These are phyloP conservation scores for Aurantiochytrium sp. DNA, from an alignment of 108 stramenopile genomes.

Conservation along the genomic window DNA sequence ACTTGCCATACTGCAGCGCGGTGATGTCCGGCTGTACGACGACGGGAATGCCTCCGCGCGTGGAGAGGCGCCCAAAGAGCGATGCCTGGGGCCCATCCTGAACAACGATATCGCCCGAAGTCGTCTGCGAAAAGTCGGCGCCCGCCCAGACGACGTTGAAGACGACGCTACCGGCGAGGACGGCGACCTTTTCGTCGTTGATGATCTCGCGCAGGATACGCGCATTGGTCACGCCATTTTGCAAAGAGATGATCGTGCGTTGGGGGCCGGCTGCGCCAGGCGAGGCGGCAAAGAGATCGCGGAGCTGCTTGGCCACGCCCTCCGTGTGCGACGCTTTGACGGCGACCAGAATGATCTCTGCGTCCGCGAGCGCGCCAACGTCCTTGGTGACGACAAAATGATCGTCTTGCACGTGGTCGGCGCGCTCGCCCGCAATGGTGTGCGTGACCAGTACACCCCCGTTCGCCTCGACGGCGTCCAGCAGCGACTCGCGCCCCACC, in stretches of 20 bases:
- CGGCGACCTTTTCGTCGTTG: background rate
- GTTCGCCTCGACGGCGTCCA: background rate
- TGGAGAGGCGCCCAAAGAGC: background rate
- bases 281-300: background rate
- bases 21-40: background rate
- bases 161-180: background rate
- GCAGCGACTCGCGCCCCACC: background rate
- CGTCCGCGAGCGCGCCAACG: background rate
- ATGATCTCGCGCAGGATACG: background rate
- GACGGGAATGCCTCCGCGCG: background rate
- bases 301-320: background rate
- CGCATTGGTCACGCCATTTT: constrained; percentile 3
- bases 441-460: background rate
- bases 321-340: background rate
- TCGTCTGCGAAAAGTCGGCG: background rate
- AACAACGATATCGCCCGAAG: background rate
- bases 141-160: background rate
- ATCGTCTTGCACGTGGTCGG: background rate
- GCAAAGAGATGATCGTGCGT: background rate
- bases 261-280: background rate
- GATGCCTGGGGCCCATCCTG: background rate
- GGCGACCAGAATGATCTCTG: background rate
- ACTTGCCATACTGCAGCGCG: background rate
- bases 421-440: background rate
- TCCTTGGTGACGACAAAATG: background rate